These are phyloP conservation scores for Pythium oligandrum DNA, from an alignment of 352 stramenopile species.

Conservation along the genomic window DNA sequence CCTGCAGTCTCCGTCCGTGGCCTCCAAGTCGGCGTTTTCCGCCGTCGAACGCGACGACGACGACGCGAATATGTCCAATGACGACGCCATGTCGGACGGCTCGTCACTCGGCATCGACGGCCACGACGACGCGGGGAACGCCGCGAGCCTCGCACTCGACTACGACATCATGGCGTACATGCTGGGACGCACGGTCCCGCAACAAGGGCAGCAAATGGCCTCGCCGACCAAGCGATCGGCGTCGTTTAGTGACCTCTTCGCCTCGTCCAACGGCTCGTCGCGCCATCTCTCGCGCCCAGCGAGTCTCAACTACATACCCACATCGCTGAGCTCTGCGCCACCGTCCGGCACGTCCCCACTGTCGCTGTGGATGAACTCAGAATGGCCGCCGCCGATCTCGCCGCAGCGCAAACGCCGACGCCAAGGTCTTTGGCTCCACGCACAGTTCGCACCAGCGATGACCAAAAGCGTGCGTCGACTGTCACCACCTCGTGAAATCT, in stretches of 20 bases:
- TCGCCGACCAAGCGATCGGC: neutral
- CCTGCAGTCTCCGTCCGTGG: slow-evolving; percentile 3
- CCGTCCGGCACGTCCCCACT: too few relatives aligned
- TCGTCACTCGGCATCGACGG: slow-evolving; percentile 23
- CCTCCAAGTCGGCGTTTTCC: too few relatives aligned
- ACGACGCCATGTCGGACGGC: slow-evolving; percentile 20
- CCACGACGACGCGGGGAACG: slow-evolving; percentile 4
- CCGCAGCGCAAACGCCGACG: slow-evolving; percentile 5
- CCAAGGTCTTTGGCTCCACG: slow-evolving; percentile 8
- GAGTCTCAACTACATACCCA: neutral
- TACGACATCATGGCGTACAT: neutral
- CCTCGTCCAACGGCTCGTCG: neutral
- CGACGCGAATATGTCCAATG: slow-evolving; percentile 16
- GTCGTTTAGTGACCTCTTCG: slow-evolving; percentile 7
- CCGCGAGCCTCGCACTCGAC: slow-evolving; percentile 3
- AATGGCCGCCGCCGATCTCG: too few relatives aligned
- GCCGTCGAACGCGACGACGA: slow-evolving; percentile 1
- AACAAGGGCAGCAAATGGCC: too few relatives aligned
- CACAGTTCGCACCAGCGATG: slow-evolving; percentile 19
- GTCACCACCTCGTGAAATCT: slow-evolving; percentile 8
- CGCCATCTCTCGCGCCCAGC: slow-evolving; percentile 3
- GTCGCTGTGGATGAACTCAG: too few relatives aligned
- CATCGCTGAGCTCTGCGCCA: too few relatives aligned
- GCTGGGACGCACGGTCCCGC: too few relatives aligned
- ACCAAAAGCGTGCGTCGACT: slow-evolving; percentile 8